phyloP scores from a whole-genome alignment of 805 yeast genomes.

The Nakazawaea populi region DNA sequence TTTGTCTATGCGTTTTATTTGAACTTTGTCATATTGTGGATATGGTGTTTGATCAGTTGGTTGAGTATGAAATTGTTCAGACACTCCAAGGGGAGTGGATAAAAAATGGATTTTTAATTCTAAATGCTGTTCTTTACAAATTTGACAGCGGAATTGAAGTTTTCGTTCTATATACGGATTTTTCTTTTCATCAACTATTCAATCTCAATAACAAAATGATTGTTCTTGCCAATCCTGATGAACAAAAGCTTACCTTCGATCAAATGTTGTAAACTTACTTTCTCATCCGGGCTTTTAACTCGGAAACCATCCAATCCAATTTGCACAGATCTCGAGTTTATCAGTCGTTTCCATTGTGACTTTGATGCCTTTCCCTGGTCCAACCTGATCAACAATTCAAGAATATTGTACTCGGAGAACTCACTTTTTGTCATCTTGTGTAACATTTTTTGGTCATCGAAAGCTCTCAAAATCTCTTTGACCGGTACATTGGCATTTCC shows the following conservation, averaged over 20 bases:
- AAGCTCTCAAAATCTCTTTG: constrained; percentile 47
- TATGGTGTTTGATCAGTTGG: constrained; percentile 77
- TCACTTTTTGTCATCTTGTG: constrained; percentile 27
- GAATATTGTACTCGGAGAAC: constrained; percentile 31
- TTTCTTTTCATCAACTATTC: constrained; percentile 13
- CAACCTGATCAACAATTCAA: constrained; percentile 44
- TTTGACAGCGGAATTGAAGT: no score
- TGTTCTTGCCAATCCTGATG: constrained; percentile 70
- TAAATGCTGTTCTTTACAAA: background rate
- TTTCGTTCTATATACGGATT: background rate
- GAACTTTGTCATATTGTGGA: constrained; percentile 37
- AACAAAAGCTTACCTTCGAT: constrained; percentile 58
- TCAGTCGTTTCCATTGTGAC: constrained; percentile 34
- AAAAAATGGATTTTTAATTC: no score
- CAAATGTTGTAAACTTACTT: constrained; percentile 42
- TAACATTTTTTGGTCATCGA: constrained; percentile 53
- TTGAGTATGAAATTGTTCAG: constrained; percentile 73
- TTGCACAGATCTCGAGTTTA: constrained; percentile 70
- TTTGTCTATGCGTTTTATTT: constrained; percentile 24
- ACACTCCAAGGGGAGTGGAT: constrained; percentile 63
- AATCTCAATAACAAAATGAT: constrained; percentile 48
- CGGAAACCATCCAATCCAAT: constrained; percentile 56
- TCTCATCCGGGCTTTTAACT: constrained; percentile 40
- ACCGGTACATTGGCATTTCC: constrained; percentile 30
- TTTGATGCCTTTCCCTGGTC: constrained; percentile 40